Evolutionary conservation across 768 basidiomycete genomes (phyloP).

Genomic region (Clitopilus hobsonii): DNA sequence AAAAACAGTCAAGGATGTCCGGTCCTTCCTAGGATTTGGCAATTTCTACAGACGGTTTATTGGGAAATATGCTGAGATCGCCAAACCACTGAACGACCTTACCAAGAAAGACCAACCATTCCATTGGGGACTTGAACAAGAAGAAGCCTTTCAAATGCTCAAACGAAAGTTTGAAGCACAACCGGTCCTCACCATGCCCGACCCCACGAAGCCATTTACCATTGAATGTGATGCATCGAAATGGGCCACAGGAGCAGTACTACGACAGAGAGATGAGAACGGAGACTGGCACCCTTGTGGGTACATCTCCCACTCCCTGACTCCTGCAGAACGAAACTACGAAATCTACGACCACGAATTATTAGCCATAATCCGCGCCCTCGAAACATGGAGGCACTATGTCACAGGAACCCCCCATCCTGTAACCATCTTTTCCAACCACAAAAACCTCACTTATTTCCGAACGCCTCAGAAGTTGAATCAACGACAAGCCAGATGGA

Average conservation of each 20-base stretch:
- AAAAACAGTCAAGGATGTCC: no score
- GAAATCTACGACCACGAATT: slow-evolving; percentile 3
- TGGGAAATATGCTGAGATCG: slow-evolving; percentile 19
- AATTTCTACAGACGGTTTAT: slow-evolving; percentile 35
- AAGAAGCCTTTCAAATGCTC: slow-evolving; percentile 21
- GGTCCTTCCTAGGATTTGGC: slow-evolving; percentile 37
- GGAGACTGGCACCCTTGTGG: background rate
- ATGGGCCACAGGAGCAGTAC: slow-evolving; percentile 23
- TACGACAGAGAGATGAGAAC: slow-evolving; percentile 20
- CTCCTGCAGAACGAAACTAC: no score
- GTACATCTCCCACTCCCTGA: no score
- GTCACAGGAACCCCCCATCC: no score
- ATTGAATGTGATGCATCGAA: slow-evolving; percentile 26
- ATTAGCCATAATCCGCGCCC: background rate
- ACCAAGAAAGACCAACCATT: slow-evolving; percentile 16
- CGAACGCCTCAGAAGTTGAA: no score
- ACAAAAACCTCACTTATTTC: no score
- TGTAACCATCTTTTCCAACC: no score
- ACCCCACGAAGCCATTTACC: slow-evolving; percentile 12
- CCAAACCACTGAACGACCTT: slow-evolving; percentile 21
- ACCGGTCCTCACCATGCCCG: slow-evolving; percentile 17
- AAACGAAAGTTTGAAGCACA: slow-evolving; percentile 19
- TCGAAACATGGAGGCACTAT: slow-evolving; percentile 6
- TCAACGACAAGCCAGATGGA: no score
- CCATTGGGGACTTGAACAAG: slow-evolving; percentile 13